Evolutionary conservation across 805 yeast genomes (phyloP).

Genomic region (Nadsonia fulvescens): DNA sequence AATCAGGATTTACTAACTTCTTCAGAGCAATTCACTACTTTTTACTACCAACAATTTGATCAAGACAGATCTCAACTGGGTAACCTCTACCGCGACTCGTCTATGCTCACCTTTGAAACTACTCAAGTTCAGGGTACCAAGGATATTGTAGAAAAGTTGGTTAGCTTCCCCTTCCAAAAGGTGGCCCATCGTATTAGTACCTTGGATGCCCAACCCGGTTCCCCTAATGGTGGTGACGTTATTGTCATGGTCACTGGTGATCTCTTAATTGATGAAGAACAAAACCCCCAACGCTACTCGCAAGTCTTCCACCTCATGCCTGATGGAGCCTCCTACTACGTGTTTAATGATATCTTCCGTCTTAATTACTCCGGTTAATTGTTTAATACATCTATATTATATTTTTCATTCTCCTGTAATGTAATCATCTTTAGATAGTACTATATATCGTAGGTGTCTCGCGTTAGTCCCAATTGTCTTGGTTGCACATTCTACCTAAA

Average conservation of each 20-base stretch:
- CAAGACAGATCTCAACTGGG: conserved; percentile 83
- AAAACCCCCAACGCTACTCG: conserved; percentile 87
- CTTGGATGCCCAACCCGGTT: conserved; percentile 94
- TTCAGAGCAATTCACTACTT: conserved; percentile 69
- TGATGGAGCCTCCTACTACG: conserved; percentile 80
- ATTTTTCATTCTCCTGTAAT: no score
- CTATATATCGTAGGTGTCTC: no score
- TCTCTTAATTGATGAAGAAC: conserved; percentile 81
- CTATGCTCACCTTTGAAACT: conserved; percentile 94
- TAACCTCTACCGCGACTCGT: conserved; percentile 85
- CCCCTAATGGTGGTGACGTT: conserved; percentile 72
- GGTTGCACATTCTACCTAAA: no score
- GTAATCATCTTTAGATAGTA: no score
- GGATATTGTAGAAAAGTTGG: conserved; percentile 81
- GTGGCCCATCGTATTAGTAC: conserved; percentile 89
- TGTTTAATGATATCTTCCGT: conserved; percentile 93
- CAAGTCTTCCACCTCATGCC: conserved; percentile 96
- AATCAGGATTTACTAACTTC: conserved; percentile 15
- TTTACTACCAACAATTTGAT: conserved; percentile 91
- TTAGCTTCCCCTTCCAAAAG: conserved; percentile 76
- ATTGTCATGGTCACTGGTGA: conserved; percentile 97
- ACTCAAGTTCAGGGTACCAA: conserved; percentile 89
- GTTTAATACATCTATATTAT: no score
- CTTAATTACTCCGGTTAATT: conserved; percentile 63
- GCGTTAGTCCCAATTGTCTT: no score